Base-by-base conservation (phyloP, 2,329 filamentous ascomycete genomes). In the Davidsoniella virescens region DNA sequence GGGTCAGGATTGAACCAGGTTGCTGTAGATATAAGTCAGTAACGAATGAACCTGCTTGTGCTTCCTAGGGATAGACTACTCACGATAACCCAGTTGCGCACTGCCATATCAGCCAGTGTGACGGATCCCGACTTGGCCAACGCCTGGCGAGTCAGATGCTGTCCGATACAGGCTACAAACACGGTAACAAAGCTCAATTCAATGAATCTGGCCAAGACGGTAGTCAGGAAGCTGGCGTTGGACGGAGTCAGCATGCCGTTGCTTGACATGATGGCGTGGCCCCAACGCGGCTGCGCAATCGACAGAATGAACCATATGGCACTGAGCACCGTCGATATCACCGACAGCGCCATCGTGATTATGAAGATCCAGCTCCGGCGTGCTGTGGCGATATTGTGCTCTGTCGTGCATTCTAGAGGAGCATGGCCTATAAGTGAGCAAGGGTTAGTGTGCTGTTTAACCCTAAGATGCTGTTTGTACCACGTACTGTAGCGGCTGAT, bases 141-240 rank as follows among this genome's bases (percentile, higher is more conserved):
- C 0, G 84, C 80, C 50, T 81, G 68, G 17, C 82, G 71, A n/a
- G 76, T 86, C 14, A 90, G 64, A 0, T 83, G 73, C 60, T 92
- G 85, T 0, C 85, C 85, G 0, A 88, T 61, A 50, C 84, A 84
- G 0, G 80, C 74, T 1, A 88, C 80, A 54, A 86, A 84, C 0
- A 85, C 78, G 0, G 84, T 86, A 3, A 86, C 82, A 58, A 87
- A 90, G 0, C 80, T 78, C 55, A 88, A 60, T 63, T 90, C 85
- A 44, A 88, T 84, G 0, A 80, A 75, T 63, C 88, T 90, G 6
- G 84, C 82, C 36, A 86, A 66, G 2, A 86, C 63, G 0, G 82
- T 74, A n/a, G 76, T 78, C 1, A 88, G 59, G 1, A 84, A 63
- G 1, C 76, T 79, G 0, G 84, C 84, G 1, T 76, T 80, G 0